These are phyloP conservation scores for Ephemerocybe angulata DNA, from an alignment of 768 basidiomycete species.

Conservation along the genomic window DNA sequence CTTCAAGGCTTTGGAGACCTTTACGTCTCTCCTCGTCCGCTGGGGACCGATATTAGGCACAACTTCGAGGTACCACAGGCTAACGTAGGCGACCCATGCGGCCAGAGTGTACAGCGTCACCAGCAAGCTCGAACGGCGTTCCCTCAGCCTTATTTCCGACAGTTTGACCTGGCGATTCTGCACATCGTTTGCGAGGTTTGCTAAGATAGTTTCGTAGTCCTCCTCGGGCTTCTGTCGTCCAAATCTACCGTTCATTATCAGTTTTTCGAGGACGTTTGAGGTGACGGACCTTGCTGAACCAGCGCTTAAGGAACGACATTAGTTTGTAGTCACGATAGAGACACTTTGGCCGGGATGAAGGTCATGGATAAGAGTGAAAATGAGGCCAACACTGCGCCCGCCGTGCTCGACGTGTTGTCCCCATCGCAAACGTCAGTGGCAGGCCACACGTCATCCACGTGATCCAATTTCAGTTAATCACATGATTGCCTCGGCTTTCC, in stretches of 20 bases:
- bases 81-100: constrained; percentile 68
- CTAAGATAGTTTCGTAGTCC: constrained; percentile 75
- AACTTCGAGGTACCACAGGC: constrained; percentile 65
- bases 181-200: constrained; percentile 63
- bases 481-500: too few species aligned
- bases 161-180: constrained; percentile 70
- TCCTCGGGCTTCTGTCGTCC: constrained; percentile 48
- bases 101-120: constrained; percentile 77
- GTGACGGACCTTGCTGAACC: constrained; percentile 28
- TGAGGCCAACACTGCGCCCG: constrained; percentile 4
- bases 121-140: constrained; percentile 72
- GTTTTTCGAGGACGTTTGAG: neutral
- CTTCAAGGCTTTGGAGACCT: constrained; percentile 42
- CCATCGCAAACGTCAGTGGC: constrained; percentile 36
- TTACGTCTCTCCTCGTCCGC: constrained; percentile 20
- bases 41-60: constrained; percentile 42
- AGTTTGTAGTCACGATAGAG: constrained; percentile 48
- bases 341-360: neutral
- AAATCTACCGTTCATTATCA: constrained; percentile 26
- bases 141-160: constrained; percentile 80
- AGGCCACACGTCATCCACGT: neutral
- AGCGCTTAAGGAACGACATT: constrained; percentile 26
- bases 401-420: neutral
- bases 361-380: neutral
- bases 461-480: neutral